Evolutionary conservation across 305 asterid genomes (phyloP), one percentile per base, ranked within the genome.

Genomic region (Lippia alba): DNA sequence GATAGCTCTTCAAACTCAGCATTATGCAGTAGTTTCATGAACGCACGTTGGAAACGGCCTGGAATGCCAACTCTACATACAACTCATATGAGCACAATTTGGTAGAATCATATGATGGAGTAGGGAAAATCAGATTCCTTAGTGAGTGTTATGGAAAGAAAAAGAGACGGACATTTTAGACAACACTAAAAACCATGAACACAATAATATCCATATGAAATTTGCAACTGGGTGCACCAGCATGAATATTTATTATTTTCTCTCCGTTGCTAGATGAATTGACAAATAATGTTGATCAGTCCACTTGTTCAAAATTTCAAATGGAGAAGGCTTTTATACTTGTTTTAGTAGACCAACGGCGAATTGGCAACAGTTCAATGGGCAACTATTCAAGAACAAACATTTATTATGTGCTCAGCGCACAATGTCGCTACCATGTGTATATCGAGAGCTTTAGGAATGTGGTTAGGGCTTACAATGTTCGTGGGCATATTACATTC

Each of bases 1-100:
- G 97, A 89, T 77, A 93, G 82, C 84, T 93, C 96, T 79, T 91
- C 96, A 78, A 91, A 93, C 79, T 81, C 96, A 10, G 98, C 98
- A 79, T 80, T 86, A 33, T 74, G 61, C 59, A 93, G 98, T 76
- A 93, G 83, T 70, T 85, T 89, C 82, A 89, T 74, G 78, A 91
- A 87, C 71, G 96, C 82, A 20, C 68, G 91, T 75, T 91, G 96
- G 80, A 93, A 91, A 71, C 84, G 86, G 69, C 84, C 58, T 61
- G 91, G 87, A 51, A 81, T 85, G 69, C 78, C 78, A 76, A 75
- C 78, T 68, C 98, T 93, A 77, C 80, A 74, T 64, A 50, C 17
- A 82, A 77, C 36, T 72, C 66, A 40, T 66, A 76, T 61, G 60
- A 72, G 77, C 59, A 18, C 72, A 61, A 57, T 65, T 33, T 48